phyloP scores from a whole-genome alignment of 768 basidiomycete genomes.

The Mycena galericulata region DNA sequence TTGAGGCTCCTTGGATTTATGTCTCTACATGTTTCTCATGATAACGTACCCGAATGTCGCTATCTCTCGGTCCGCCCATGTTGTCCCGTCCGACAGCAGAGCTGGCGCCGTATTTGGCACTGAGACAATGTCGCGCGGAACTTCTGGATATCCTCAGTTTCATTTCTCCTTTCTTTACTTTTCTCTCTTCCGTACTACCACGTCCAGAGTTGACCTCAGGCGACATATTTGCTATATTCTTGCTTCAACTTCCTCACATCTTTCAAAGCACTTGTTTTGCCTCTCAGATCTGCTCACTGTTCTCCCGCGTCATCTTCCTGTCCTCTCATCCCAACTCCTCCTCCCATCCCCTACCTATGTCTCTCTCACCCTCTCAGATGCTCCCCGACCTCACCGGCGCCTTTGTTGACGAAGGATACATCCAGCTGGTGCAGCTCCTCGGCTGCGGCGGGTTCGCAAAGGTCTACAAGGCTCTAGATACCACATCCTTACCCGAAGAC shows the following conservation, averaged over 20 bases:
- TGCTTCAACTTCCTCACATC: neutral
- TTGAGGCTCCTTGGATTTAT: no score
- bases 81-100: no score
- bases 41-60: no score
- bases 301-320: no score
- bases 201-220: neutral
- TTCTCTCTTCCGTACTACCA: neutral
- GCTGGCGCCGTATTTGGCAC: no score
- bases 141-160: no score
- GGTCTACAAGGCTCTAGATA: slow-evolving; percentile 85
- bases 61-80: no score
- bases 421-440: slow-evolving; percentile 1
- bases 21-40: no score
- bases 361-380: neutral
- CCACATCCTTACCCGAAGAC: slow-evolving; percentile 29
- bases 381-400: slow-evolving; percentile 22
- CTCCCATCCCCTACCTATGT: neutral
- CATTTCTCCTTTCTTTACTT: neutral
- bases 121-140: no score
- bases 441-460: slow-evolving; percentile 78
- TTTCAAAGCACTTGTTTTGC: no score
- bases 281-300: no score
- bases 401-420: slow-evolving; percentile 17
- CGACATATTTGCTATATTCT: no score
- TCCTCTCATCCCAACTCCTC: neutral